A percentile compares a stretch with the other conserved stretches of the same genome.
Evolutionary conservation across 2,329 filamentous ascomycete species (phyloP).

Genomic region (Metarhizium guizhouense): DNA sequence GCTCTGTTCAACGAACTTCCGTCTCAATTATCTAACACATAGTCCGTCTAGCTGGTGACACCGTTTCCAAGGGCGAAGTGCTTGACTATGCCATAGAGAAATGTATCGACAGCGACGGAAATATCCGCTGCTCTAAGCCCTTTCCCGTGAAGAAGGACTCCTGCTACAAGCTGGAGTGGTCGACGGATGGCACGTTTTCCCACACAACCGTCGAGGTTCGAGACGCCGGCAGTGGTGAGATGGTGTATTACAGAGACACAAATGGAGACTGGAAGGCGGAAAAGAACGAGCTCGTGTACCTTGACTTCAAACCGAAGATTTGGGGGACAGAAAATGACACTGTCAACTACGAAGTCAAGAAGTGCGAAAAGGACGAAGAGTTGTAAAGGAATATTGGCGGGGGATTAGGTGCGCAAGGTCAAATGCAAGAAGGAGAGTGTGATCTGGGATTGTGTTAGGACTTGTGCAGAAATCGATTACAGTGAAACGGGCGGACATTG

Average conservation of each 20-base stretch:
- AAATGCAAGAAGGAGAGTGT: no score
- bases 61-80: constrained; percentile 23
- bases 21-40: neutral
- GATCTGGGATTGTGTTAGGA: no score
- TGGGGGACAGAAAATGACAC: constrained; percentile 33
- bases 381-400: neutral
- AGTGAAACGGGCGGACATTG: no score
- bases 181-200: constrained; percentile 25
- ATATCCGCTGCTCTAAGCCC: constrained; percentile 29
- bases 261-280: constrained; percentile 35
- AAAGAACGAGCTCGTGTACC: constrained; percentile 34
- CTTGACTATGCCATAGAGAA: constrained; percentile 33
- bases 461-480: no score
- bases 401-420: no score
- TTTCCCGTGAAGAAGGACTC: constrained; percentile 27
- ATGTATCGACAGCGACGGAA: constrained; percentile 29
- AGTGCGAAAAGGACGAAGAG: constrained; percentile 3
- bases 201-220: constrained; percentile 30
- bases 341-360: constrained; percentile 30
- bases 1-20: neutral
- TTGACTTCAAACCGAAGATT: constrained; percentile 38
- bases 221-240: constrained; percentile 27
- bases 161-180: constrained; percentile 33
- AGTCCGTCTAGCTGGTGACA: constrained; percentile 7
- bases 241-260: constrained; percentile 36